These are phyloP conservation scores for Gaertneriomyces semiglobifer DNA, from an alignment of 192 early-diverging fungal species.

Conservation along the genomic window DNA sequence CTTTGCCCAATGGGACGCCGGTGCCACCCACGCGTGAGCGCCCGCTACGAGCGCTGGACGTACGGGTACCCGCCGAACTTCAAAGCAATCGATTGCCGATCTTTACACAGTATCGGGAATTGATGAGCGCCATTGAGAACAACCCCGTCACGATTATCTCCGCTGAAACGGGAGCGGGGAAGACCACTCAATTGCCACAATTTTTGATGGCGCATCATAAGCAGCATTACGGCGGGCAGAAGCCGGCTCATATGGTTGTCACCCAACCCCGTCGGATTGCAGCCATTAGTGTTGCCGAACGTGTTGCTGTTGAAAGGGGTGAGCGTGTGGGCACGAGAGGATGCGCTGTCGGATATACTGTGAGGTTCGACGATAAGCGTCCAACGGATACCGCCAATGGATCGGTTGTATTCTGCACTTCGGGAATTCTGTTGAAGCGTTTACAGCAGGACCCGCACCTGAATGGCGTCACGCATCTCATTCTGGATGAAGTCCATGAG, in stretches of 20 bases:
- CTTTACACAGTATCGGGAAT: slow-evolving; percentile 34
- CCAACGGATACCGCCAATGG: slow-evolving; percentile 28
- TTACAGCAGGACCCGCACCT: slow-evolving; percentile 64
- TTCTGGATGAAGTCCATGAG: slow-evolving; percentile 84
- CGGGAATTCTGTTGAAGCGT: slow-evolving; percentile 69
- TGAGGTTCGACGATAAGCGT: slow-evolving; percentile 41
- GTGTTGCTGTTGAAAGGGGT: slow-evolving; percentile 60
- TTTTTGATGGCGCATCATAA: slow-evolving; percentile 64
- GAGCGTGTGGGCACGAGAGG: slow-evolving; percentile 43
- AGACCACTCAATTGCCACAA: slow-evolving; percentile 80
- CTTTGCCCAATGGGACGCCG: neutral
- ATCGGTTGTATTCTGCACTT: slow-evolving; percentile 54
- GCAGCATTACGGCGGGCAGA: neutral
- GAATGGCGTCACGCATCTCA: slow-evolving; percentile 61
- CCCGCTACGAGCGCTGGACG: slow-evolving; percentile 10
- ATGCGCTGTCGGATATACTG: slow-evolving; percentile 50
- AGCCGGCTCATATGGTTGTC: slow-evolving; percentile 65
- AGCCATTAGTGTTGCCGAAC: slow-evolving; percentile 61
- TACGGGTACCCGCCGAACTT: slow-evolving; percentile 30
- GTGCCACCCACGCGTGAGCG: neutral
- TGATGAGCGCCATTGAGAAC: slow-evolving; percentile 48
- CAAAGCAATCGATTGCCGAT: slow-evolving; percentile 38
- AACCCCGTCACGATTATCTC: slow-evolving; percentile 43
- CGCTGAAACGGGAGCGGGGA: slow-evolving; percentile 50
- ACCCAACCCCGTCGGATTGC: slow-evolving; percentile 89